Percentiles rank a stretch among this genome's conserved stretches.
These are phyloP conservation scores for Podospora pseudocomata DNA, from an alignment of 495 filamentous ascomycete genomes.

Conservation along the genomic window DNA sequence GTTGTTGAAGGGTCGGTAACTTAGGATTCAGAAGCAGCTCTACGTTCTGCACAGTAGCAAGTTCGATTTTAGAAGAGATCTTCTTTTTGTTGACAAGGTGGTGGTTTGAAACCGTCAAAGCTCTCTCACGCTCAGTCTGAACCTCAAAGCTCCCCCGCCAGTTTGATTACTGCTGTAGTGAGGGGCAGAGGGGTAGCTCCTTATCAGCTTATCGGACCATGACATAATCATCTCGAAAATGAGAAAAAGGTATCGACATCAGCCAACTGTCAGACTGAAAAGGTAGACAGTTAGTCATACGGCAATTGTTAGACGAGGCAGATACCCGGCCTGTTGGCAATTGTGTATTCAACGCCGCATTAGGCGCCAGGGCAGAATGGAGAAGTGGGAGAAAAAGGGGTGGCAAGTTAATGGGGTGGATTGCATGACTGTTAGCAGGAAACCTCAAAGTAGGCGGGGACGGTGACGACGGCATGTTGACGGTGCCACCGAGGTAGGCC, in stretches of 20 bases:
- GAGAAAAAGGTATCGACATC: too few species aligned
- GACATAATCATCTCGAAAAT: conserved; percentile 25
- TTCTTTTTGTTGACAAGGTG: too few species aligned
- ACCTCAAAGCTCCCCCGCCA: conserved; percentile 13
- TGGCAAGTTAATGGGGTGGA: conserved; percentile 3
- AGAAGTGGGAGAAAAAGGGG: background rate
- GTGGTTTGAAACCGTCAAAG: background rate
- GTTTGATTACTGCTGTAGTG: conserved; percentile 13
- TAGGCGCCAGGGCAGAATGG: conserved; percentile 22
- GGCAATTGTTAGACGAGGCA: conserved; percentile 16
- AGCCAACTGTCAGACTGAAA: too few species aligned
- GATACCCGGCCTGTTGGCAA: conserved; percentile 10
- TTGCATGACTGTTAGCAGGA: conserved; percentile 6
- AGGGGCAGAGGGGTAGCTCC: conserved; percentile 21
- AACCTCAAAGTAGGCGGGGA: conserved; percentile 76
- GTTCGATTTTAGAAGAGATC: too few species aligned
- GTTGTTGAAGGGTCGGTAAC: background rate
- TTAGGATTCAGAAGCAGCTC: background rate
- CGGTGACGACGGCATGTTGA: conserved; percentile 42
- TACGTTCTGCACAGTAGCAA: too few species aligned
- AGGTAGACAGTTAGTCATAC: background rate
- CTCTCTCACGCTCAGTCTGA: background rate
- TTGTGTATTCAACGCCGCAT: conserved; percentile 2
- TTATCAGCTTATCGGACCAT: conserved; percentile 36
- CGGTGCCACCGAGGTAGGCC: conserved; percentile 85